Conservation (phyloP, 2,329 filamentous ascomycete genomes). For the Paecilomyces sp. region DNA sequence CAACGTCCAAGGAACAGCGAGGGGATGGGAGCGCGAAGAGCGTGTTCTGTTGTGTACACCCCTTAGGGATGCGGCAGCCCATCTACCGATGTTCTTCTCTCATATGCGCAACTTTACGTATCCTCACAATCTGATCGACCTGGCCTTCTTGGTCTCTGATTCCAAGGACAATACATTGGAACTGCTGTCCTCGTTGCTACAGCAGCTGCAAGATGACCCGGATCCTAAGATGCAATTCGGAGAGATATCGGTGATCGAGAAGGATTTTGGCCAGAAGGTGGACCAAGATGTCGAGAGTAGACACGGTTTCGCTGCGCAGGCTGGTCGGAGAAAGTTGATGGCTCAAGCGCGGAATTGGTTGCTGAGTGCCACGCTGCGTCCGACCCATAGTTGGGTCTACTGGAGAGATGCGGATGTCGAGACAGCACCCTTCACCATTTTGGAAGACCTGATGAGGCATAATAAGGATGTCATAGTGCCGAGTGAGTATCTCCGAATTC, state of each 20-base stretch:
- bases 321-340: constrained; percentile 90
- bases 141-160: constrained; percentile 94
- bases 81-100: constrained; percentile 97
- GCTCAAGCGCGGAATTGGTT: constrained; percentile 97
- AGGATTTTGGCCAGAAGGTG: constrained; percentile 97
- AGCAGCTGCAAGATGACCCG: constrained; percentile 69
- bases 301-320: constrained; percentile 95
- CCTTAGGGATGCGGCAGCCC: constrained; percentile 82
- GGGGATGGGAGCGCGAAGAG: constrained; percentile 94
- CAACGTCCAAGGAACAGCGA: constrained; percentile 81
- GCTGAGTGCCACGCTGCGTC: constrained; percentile 81
- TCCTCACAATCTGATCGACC: constrained; percentile 89
- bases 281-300: constrained; percentile 96
- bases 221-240: constrained; percentile 80
- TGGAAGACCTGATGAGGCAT: constrained; percentile 97
- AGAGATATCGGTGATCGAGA: constrained; percentile 96
- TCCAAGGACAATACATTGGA: constrained; percentile 86
- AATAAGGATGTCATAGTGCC: constrained; percentile 99
- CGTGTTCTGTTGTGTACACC: constrained; percentile 92
- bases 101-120: constrained; percentile 96
- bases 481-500: constrained; percentile 56
- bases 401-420: constrained; percentile 99
- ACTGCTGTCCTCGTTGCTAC: constrained; percentile 66
- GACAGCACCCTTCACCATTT: constrained; percentile 90
- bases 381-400: constrained; percentile 98